Evolutionary conservation across 2,329 filamentous ascomycete genomes (phyloP).

Genomic region (Phaeomoniella chlamydospora): DNA sequence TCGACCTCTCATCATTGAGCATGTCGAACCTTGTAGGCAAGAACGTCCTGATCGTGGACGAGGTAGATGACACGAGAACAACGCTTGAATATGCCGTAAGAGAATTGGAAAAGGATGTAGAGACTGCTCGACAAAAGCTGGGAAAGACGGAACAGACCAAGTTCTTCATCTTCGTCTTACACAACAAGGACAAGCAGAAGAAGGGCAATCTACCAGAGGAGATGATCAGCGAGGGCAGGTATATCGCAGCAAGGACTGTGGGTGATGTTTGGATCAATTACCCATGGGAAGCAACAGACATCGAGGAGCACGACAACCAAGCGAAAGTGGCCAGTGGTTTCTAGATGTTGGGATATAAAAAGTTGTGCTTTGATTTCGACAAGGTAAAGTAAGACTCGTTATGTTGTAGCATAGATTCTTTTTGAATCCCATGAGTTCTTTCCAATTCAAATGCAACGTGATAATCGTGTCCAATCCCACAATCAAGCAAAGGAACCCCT

Average conservation of each 20-base stretch:
- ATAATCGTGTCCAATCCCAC: too few relatives aligned
- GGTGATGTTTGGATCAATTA: constrained; percentile 98
- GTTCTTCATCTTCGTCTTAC: constrained; percentile 90
- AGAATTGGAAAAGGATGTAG: constrained; percentile 90
- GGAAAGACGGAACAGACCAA: constrained; percentile 63
- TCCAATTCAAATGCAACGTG: too few relatives aligned
- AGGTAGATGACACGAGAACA: constrained; percentile 90
- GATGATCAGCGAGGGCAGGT: constrained; percentile 56
- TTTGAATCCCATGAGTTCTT: too few relatives aligned
- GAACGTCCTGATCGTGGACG: constrained; percentile 82
- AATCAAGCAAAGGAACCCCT: too few relatives aligned
- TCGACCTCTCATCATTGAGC: constrained; percentile 74
- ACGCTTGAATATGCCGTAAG: constrained; percentile 88
- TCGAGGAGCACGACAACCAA: constrained; percentile 74
- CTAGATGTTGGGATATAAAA: constrained; percentile 1
- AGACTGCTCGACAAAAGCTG: constrained; percentile 59
- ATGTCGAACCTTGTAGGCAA: constrained; percentile 85
- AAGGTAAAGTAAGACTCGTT: background rate
- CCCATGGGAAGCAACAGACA: constrained; percentile 91
- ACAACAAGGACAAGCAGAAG: constrained; percentile 98
- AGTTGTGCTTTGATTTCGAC: background rate
- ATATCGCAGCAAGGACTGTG: constrained; percentile 75
- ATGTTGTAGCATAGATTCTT: constrained; percentile 2
- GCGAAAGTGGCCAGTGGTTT: constrained; percentile 33
- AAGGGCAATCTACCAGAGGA: constrained; percentile 71